Evolutionary conservation across 352 stramenopile genomes (phyloP).

Genomic region (Lagenidium giganteum): DNA sequence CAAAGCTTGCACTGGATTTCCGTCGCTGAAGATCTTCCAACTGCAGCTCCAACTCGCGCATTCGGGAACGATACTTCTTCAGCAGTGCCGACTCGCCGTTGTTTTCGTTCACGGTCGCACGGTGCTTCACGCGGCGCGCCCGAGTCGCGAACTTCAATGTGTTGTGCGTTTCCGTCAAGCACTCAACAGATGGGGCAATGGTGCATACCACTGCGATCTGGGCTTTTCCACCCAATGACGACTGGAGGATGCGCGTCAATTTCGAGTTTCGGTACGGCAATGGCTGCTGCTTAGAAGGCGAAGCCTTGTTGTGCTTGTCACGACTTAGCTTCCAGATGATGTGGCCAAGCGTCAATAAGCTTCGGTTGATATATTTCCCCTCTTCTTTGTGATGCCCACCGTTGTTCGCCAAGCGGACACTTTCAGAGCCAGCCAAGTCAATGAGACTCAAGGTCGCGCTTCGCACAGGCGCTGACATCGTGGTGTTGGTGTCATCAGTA

Average conservation of each 20-base stretch:
- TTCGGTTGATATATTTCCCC: conserved; percentile 84
- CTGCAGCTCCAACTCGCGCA: conserved; percentile 49
- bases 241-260: conserved; percentile 95
- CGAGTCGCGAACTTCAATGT: conserved; percentile 94
- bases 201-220: conserved; percentile 95
- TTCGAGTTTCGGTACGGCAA: conserved; percentile 97
- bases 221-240: conserved; percentile 91
- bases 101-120: conserved; percentile 84
- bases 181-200: conserved; percentile 88
- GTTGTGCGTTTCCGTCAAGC: conserved; percentile 88
- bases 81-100: conserved; percentile 44
- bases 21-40: conserved; percentile 34
- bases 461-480: conserved; percentile 15
- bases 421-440: conserved; percentile 80
- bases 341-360: conserved; percentile 86
- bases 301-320: conserved; percentile 21
- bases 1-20: conserved; percentile 10
- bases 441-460: conserved; percentile 84
- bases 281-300: conserved; percentile 6
- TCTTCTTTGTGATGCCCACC: conserved; percentile 65
- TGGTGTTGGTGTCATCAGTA: too few relatives aligned
- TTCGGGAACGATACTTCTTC: conserved; percentile 43
- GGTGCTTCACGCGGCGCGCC: conserved; percentile 90
- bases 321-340: conserved; percentile 89
- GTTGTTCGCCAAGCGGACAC: conserved; percentile 62